Base-by-base conservation (phyloP, 257 asterid genomes). In the Lantana camara region DNA sequence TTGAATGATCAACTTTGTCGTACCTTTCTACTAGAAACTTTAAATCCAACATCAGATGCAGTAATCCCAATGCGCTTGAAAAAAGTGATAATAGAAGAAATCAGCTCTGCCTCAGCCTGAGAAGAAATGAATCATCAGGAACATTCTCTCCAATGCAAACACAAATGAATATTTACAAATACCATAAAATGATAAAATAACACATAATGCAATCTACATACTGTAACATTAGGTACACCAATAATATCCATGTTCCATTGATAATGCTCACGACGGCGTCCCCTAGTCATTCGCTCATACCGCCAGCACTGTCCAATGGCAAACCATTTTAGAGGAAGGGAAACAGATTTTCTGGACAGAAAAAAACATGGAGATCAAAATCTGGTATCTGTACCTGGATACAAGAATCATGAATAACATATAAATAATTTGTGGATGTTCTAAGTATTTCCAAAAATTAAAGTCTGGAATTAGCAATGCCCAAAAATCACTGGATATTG, bases 301-400 rank as follows among this genome's bases (percentile, higher is more conserved):
- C 99, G 89, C 97, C 99, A 90, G 83, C 99, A 94, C 82, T 90
- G 99, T 58, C 97, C 97, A 78, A 93, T 83, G 75, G 97, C 84
- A 83, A 90, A 93, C 99, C 99, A 93, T 83, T 88, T 90, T 56
- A 93, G 73, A 17, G 96, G 96, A 73, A 93, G 99, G 53, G 99
- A 70, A 20, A 80, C 80, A 20, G 97, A 93, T 93, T 93, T 93
- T 84, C 97, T 93, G 97, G 77, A 83, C 78, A 79, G 77, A 75
- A 77, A 82, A 85, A 83, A 79, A 83, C 44, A 74, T 52, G 80
- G 78, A 75, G 77, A 81, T 82, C 80, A 91, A 83, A 75, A 70
- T 75, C 75, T 73, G 76, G 86, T 79, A 73, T 71, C 78, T 56
- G 77, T 69, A 75, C 82, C 80, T 68, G 87, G 82, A 77, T 73